Conservation (phyloP, 1,284 basidiomycete species). For the Blastosporella zonata region DNA sequence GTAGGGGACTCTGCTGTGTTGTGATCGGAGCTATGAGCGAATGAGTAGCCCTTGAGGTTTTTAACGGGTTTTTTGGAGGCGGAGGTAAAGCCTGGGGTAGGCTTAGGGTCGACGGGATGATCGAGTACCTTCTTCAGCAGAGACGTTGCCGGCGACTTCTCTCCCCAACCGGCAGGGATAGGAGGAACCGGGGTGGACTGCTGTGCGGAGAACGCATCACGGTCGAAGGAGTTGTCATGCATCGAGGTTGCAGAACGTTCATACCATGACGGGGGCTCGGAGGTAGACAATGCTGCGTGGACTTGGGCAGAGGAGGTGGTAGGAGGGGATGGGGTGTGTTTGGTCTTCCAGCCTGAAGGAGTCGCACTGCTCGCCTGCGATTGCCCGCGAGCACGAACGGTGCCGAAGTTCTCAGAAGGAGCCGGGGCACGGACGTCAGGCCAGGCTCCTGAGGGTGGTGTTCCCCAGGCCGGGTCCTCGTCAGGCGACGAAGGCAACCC, state of each 20-base stretch:
- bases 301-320: constrained; percentile 9
- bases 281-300: background rate
- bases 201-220: constrained; percentile 16
- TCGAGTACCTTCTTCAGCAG: constrained; percentile 16
- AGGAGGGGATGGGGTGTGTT: constrained; percentile 11
- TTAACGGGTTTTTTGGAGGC: constrained; percentile 25
- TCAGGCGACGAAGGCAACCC: constrained; percentile 4
- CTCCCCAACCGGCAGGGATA: constrained; percentile 22
- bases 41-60: constrained; percentile 24
- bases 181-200: constrained; percentile 20
- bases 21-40: constrained; percentile 16
- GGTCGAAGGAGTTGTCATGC: constrained; percentile 10
- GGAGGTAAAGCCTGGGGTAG: constrained; percentile 8
- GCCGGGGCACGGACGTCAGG: constrained; percentile 1
- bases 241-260: constrained; percentile 6
- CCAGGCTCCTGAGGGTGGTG: constrained; percentile 1
- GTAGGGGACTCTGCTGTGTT: constrained; percentile 16
- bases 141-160: constrained; percentile 15
- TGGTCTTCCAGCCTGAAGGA: constrained; percentile 21
- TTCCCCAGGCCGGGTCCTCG: constrained; percentile 7
- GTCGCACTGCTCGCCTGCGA: constrained; percentile 12
- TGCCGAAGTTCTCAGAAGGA: constrained; percentile 2
- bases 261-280: constrained; percentile 4
- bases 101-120: constrained; percentile 8
- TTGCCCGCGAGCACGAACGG: constrained; percentile 11